Percentiles rank a stretch among this genome's conserved stretches.
Conservation (phyloP, 306 rosid genomes). For the Adenanthera pavonina region DNA sequence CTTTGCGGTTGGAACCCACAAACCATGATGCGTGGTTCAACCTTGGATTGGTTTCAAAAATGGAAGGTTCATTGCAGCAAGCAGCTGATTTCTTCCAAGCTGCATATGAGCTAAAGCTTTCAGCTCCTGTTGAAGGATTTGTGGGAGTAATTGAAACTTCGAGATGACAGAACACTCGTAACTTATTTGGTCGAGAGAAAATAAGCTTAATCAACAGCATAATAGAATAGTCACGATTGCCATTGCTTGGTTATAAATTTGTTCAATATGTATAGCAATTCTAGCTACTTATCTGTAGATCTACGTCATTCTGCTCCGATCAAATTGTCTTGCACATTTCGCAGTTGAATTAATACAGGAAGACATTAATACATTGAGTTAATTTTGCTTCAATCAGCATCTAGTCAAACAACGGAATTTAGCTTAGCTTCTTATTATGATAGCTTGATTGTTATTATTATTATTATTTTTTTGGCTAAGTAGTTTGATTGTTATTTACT, state of each 20-base stretch:
- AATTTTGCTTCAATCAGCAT: not conserved
- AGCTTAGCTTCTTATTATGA: not conserved
- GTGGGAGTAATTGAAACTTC: slow-evolving; percentile 36
- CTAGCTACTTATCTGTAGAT: slow-evolving; percentile 33
- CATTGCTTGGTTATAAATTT: slow-evolving; percentile 28
- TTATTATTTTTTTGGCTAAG: too few species aligned
- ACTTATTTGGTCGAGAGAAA: slow-evolving; percentile 16
- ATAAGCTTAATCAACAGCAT: slow-evolving; percentile 10
- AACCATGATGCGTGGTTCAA: slow-evolving; percentile 81
- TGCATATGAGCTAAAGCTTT: slow-evolving; percentile 70
- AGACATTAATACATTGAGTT: not conserved
- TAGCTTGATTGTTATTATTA: not conserved
- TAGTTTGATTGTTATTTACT: too few species aligned
- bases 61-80: slow-evolving; percentile 68
- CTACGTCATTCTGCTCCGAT: slow-evolving; percentile 38
- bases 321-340: not conserved
- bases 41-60: slow-evolving; percentile 71
- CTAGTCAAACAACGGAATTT: slow-evolving; percentile 1
- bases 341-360: not conserved
- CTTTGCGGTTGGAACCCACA: slow-evolving; percentile 72
- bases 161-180: not conserved
- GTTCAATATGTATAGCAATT: slow-evolving; percentile 48
- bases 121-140: slow-evolving; percentile 73
- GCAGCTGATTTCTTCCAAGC: slow-evolving; percentile 89
- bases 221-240: slow-evolving; percentile 13